A percentile compares a stretch with the other conserved stretches of the same genome.
phyloP scores from a whole-genome alignment of 495 filamentous ascomycete genomes.

The Xylaria intraflava region DNA sequence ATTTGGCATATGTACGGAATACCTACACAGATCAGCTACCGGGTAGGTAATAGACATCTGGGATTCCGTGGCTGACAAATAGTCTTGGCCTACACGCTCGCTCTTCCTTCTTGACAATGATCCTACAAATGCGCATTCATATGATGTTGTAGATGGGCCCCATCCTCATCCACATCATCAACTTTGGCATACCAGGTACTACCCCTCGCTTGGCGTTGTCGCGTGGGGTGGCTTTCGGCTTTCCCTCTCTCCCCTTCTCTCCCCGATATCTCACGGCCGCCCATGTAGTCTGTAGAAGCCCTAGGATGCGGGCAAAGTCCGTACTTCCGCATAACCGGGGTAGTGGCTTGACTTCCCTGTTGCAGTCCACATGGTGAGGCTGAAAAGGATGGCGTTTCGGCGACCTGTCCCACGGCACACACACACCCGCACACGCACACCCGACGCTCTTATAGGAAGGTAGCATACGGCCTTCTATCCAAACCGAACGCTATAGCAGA shows the following conservation, averaged over 20 bases:
- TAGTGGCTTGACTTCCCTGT: neutral
- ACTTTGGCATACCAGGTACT: neutral
- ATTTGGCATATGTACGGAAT: neutral
- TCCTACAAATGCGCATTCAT: too few species aligned
- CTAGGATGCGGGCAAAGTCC: neutral
- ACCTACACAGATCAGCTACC: neutral
- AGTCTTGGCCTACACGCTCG: neutral
- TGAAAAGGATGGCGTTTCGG: slow-evolving; percentile 18
- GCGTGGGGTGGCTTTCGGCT: slow-evolving; percentile 10
- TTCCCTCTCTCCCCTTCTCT: neutral
- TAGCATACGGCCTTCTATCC: neutral
- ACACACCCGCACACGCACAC: neutral
- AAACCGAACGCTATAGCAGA: too few species aligned
- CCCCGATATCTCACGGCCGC: too few species aligned
- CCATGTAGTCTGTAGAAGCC: neutral
- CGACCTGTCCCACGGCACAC: slow-evolving; percentile 4
- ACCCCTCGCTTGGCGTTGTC: slow-evolving; percentile 2
- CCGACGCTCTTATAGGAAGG: neutral
- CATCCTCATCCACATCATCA: too few species aligned
- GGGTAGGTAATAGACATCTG: neutral
- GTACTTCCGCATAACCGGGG: neutral
- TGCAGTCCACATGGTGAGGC: slow-evolving; percentile 26
- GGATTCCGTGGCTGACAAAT: slow-evolving; percentile 3
- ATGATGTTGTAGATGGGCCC: too few species aligned
- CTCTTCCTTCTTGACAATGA: neutral